Evolutionary conservation across 179 eudicot species (phyloP), one percentile per base, ranked within the genome.

Genomic region (Silene vulgaris): DNA sequence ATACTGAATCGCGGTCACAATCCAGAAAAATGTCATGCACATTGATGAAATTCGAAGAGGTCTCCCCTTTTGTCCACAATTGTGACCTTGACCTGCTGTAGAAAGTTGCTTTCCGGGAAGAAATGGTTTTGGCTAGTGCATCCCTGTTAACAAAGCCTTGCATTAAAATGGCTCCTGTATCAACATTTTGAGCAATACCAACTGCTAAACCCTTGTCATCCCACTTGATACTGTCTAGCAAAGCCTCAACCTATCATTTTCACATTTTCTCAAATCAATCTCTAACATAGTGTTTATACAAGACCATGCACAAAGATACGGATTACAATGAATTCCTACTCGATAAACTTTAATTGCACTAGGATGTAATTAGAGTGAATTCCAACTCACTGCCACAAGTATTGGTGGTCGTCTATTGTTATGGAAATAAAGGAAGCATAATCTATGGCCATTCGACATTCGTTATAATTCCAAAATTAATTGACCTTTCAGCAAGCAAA

Each of bases 121-220:
- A 84, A 80, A 95, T 84, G 40, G 97, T 89, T 23, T 80, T 76
- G 67, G 85, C 88, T 19, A 93, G 89, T 28, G 98, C 98, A 29
- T 90, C 97, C 84, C 87, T 90, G 82, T 91, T 93, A 75, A 81
- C 86, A 87, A 93, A 93, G 62, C 98, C 98, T 93, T 93, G 98
- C 98, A 91, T 93, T 80, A 93, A 85, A 66, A 91, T 81, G 54
- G 97, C 96, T 83, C 99, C 95, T 0, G 96, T 88, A 80, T 94
- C 97, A 73, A 89, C 87, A 82, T 95, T 88, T 86, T 95, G 99
- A 83, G 99, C 99, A 79, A 92, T 95, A 72, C 93, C 99, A 79
- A 95, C 97, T 17, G 97, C 99, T 88, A 95, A 86, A 69, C 97
- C 99, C 82, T 90, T 92, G 57, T 92, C 97, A 77, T 95, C 99